Evolutionary conservation across 2,329 filamentous ascomycete species (phyloP).

Genomic region (Aspergillus novofumigatus): DNA sequence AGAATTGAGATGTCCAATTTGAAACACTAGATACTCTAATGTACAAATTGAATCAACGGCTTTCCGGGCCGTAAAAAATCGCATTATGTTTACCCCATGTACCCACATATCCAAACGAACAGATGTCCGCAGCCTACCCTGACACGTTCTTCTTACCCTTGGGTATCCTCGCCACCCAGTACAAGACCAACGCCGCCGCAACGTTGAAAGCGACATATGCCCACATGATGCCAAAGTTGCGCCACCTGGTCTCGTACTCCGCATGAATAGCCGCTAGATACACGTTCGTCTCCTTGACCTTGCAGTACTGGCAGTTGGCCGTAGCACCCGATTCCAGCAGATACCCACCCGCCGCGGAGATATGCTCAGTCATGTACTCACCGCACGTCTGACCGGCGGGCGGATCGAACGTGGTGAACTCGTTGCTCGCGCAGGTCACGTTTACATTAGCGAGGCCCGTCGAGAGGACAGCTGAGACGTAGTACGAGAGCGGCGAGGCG

Average conservation of each 20-base stretch:
- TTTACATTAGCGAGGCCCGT: constrained; percentile 32
- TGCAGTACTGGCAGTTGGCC: constrained; percentile 48
- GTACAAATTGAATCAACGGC: too few relatives aligned
- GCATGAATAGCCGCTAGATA: constrained; percentile 45
- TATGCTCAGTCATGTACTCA: constrained; percentile 45
- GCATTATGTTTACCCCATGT: too few relatives aligned
- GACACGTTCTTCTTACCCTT: constrained; percentile 33
- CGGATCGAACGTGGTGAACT: constrained; percentile 36
- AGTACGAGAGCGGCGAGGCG: constrained; percentile 63
- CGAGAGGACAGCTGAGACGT: constrained; percentile 42
- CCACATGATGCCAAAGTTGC: constrained; percentile 69
- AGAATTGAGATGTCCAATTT: too few relatives aligned
- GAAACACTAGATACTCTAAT: too few relatives aligned
- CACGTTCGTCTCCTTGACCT: constrained; percentile 42
- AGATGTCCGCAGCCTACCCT: too few relatives aligned
- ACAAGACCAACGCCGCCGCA: constrained; percentile 53
- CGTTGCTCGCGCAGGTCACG: constrained; percentile 27
- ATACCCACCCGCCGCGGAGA: constrained; percentile 33
- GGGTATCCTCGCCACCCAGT: constrained; percentile 59
- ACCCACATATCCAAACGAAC: too few relatives aligned
- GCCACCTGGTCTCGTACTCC: constrained; percentile 51
- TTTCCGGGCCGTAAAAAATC: too few relatives aligned
- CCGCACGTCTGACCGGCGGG: constrained; percentile 60
- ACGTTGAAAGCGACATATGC: constrained; percentile 64
- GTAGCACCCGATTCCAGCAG: constrained; percentile 46